Evolutionary conservation across 2,329 filamentous ascomycete species (phyloP).

Genomic region (Trichoderma atrobrunneum): DNA sequence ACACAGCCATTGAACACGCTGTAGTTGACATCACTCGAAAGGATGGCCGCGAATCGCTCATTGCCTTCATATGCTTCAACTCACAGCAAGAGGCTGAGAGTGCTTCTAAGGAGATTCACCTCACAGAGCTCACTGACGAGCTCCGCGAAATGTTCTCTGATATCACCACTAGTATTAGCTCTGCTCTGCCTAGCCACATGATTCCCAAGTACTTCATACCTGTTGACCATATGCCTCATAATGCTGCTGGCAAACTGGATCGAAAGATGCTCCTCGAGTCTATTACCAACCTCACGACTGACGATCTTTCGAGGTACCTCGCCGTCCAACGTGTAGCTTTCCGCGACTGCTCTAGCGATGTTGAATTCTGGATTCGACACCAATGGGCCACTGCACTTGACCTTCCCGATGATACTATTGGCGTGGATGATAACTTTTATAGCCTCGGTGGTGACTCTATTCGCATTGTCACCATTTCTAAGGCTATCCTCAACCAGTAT

Average conservation of each 20-base stretch:
- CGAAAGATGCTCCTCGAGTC: not conserved
- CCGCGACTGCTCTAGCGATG: slow-evolving; percentile 8
- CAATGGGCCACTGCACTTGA: slow-evolving; percentile 13
- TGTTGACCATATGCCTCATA: slow-evolving; percentile 12
- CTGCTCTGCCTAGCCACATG: slow-evolving; percentile 3
- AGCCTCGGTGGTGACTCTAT: slow-evolving; percentile 25
- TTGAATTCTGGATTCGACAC: slow-evolving; percentile 3
- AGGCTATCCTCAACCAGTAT: slow-evolving; percentile 19
- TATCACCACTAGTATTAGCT: not conserved
- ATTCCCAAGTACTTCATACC: slow-evolving; percentile 11
- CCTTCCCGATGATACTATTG: slow-evolving; percentile 18
- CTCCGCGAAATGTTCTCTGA: not conserved
- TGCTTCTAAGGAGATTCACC: not conserved
- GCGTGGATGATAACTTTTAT: slow-evolving; percentile 25
- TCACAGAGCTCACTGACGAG: not conserved
- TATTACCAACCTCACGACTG: not conserved
- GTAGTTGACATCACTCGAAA: not conserved
- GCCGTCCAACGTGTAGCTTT: slow-evolving; percentile 4
- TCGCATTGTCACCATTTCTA: slow-evolving; percentile 22
- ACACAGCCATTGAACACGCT: not conserved
- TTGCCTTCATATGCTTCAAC: slow-evolving; percentile 9
- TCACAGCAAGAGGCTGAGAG: not conserved
- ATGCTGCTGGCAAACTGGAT: slow-evolving; percentile 11
- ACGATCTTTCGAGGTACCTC: not conserved
- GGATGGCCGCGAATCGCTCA: not conserved